A percentile compares a stretch with the other conserved stretches of the same genome.
Conservation (phyloP, 2,329 filamentous ascomycete species). For the Dryadomyces quercivorus region DNA sequence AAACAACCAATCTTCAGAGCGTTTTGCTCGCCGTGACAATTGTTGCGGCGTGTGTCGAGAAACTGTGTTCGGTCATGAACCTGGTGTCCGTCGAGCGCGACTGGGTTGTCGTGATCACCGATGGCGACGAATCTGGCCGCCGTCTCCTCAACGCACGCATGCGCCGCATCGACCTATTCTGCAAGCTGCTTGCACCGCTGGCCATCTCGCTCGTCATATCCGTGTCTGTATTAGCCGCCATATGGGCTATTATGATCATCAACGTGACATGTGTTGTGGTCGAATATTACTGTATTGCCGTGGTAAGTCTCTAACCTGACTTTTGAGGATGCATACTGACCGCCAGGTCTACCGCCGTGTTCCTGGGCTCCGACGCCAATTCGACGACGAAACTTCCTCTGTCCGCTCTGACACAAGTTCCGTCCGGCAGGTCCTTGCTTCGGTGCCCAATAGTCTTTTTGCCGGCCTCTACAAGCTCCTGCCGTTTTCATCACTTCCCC, state of each 20-base stretch:
- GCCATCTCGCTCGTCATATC: slow-evolving; percentile 35
- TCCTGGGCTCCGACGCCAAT: slow-evolving; percentile 8
- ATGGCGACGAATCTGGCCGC: slow-evolving; percentile 20
- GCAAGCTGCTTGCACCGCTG: slow-evolving; percentile 43
- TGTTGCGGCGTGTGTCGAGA: slow-evolving; percentile 55
- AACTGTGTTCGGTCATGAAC: slow-evolving; percentile 52
- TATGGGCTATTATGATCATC: slow-evolving; percentile 33
- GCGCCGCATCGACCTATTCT: slow-evolving; percentile 45
- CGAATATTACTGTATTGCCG: slow-evolving; percentile 34
- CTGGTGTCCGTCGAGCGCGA: slow-evolving; percentile 58
- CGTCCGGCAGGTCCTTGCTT: neutral
- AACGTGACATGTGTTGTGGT: slow-evolving; percentile 31
- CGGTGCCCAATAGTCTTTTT: neutral
- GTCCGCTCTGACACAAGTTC: neutral
- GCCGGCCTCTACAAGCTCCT: slow-evolving; percentile 10
- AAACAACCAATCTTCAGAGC: neutral
- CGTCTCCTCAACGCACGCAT: slow-evolving; percentile 37
- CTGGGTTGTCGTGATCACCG: slow-evolving; percentile 47
- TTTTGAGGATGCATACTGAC: neutral
- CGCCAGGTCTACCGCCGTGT: slow-evolving; percentile 15
- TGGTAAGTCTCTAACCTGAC: slow-evolving; percentile 14
- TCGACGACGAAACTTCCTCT: neutral
- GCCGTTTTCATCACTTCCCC: slow-evolving; percentile 17
- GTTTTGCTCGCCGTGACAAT: neutral
- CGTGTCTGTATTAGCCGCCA: slow-evolving; percentile 30